Evolutionary conservation across 805 yeast genomes (phyloP), one percentile per base, ranked within the genome.

Genomic region (Monosporozyma servazzii): DNA sequence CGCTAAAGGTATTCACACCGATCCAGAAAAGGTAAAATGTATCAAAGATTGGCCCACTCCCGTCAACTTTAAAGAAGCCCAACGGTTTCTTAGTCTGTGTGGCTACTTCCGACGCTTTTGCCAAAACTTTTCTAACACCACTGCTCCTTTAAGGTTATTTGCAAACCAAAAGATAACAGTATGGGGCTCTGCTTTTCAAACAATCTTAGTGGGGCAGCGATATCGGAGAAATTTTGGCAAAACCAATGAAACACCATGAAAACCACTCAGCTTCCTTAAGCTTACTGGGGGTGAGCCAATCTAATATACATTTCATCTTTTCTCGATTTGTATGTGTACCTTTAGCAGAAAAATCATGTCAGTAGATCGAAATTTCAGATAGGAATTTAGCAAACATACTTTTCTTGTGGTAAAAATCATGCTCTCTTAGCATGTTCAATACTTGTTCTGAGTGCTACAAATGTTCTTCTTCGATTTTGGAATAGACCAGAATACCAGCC

Each of bases 401-500:
- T 11, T 37, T 27, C 31, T 43, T 48, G 4, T 37, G 36, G 23
- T 31, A 18, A 4, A 43, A 5, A 1, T 43, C 27, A 20, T 15
- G 27, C 13, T 23, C 25, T 27, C 31, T 25, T 23, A 43, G 5
- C 5, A 17, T 33, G 6, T 21, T 17, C 9, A 43, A 23, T 3
- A 48, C 47, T 33, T 13, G 9, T 21, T 23, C n/a, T 9, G 43
- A 11, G 18, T 44, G 43, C n/a, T 11, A 13, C 15, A 6, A 7
- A 43, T 48, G 51, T 30, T 48, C 48, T 39, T 48, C 27, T 11
- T 13, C 23, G 5, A 8, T 3, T 18, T 5, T n/a, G 20, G 46
- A 45, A 18, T 36, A 45, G 2, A 50, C 8, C 37, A 50, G 10
- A 20, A 39, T 45, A 29, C 45, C 52, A 37, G 45, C 48, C 17